A percentile compares a stretch with the other conserved stretches of the same genome.
phyloP scores from a whole-genome alignment of 2,329 filamentous ascomycete genomes.

The Ophiostoma montium region DNA sequence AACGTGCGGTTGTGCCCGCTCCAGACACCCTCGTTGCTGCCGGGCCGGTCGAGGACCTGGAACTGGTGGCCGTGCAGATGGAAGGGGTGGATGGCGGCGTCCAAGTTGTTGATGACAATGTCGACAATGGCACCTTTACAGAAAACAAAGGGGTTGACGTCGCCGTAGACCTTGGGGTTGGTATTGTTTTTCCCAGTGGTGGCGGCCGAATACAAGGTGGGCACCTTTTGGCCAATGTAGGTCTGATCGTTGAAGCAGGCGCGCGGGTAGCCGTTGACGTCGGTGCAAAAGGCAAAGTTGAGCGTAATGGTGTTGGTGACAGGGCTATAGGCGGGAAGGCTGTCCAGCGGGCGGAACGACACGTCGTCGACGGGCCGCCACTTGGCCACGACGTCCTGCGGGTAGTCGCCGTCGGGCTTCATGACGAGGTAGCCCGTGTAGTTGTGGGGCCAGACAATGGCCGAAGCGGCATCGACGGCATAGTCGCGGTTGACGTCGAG shows the following conservation, averaged over 20 bases:
- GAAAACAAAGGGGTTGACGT: conserved; percentile 27
- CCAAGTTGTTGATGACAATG: conserved; percentile 36
- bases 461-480: conserved; percentile 17
- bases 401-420: conserved; percentile 18
- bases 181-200: conserved; percentile 34
- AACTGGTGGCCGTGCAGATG: conserved; percentile 43
- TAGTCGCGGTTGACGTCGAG: conserved; percentile 31
- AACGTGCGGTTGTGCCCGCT: conserved; percentile 18
- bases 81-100: conserved; percentile 34
- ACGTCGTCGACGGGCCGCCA: conserved; percentile 49
- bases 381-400: conserved; percentile 19
- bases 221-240: conserved; percentile 54
- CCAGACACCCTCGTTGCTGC: conserved; percentile 24
- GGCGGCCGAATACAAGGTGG: conserved; percentile 57
- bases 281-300: conserved; percentile 41
- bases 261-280: conserved; percentile 48
- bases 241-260: conserved; percentile 50
- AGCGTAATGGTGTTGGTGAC: conserved; percentile 43
- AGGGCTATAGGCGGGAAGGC: conserved; percentile 14
- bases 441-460: conserved; percentile 23
- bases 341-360: conserved; percentile 40
- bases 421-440: conserved; percentile 30
- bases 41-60: conserved; percentile 32
- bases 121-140: conserved; percentile 27
- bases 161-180: conserved; percentile 28